Base-by-base conservation (phyloP, 1,139 yeast species). In the Dujonia santamariae region DNA sequence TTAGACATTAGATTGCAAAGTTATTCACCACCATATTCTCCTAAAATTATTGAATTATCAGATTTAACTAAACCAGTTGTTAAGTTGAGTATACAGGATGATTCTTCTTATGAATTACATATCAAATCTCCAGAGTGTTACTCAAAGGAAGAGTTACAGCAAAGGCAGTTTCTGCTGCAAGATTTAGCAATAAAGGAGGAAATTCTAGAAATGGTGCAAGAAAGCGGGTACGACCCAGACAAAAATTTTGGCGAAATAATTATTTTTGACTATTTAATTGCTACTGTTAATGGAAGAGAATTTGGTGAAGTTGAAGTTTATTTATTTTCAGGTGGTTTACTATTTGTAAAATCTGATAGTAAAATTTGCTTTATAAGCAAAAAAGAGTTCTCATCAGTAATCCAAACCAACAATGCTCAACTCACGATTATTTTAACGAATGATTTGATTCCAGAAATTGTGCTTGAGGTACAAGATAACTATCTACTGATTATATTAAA, bases 381-480 rank as follows among this genome's bases (percentile, higher is more conserved):
- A 6, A 41, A 57, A 5, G 76, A 73, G 37, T 58, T 74, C 15
- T 49, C 60, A 3, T 49, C 60, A 0, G 44, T 53, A 4, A 45
- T 41, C n/a, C 53, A 54, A 35, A 46, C 54, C 19, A 40, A 50
- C 4, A 48, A 48, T 1, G 48, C 50, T 21, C 54, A 61, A 0
- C 45, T 74, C 9, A 50, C 59, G 4, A 43, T 75, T 11, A 66
- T 62, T 38, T 57, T 73, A 27, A 55, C 64, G 11, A 63, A 62
- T 21, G 57, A 64, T n/a, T 48, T 59, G 4, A 45, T 72, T 5
- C 77, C 79, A 0, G 79, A 75, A 26, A 38, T 76, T 2, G 48
- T 52, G 22, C 61, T 67, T 20, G 47, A 46, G 9, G 62, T 63
- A 32, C 56, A 54, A 13, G 25, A 6, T 22, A 11, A 6, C 5